Conservation (phyloP, 345 rosid species). For the Populus ilicifolia region DNA sequence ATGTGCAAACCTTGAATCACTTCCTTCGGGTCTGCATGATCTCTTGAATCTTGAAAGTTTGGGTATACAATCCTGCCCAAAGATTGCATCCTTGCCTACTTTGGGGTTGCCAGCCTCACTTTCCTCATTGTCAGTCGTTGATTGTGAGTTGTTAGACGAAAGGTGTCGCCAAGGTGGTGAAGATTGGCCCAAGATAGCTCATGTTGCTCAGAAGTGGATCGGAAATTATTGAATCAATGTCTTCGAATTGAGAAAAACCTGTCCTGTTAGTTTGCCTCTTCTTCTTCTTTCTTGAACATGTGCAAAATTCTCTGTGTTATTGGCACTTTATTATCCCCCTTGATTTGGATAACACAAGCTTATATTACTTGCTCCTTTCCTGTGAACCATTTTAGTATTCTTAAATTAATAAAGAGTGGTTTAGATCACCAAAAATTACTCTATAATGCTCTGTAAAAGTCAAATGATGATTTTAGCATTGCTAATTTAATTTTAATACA, state of each 20-base stretch:
- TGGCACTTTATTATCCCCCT: too few relatives aligned
- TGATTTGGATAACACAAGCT: too few relatives aligned
- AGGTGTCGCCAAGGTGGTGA: slow-evolving; percentile 15
- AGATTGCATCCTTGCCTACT: slow-evolving; percentile 15
- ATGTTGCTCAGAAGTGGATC: slow-evolving; percentile 8
- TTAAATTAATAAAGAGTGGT: too few relatives aligned
- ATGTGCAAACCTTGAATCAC: slow-evolving; percentile 18
- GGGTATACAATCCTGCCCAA: slow-evolving; percentile 8
- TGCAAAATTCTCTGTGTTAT: too few relatives aligned
- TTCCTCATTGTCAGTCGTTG: neutral
- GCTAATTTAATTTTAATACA: too few relatives aligned
- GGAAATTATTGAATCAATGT: neutral
- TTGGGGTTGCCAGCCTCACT: slow-evolving; percentile 11
- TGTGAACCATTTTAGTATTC: too few relatives aligned
- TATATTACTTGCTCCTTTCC: too few relatives aligned
- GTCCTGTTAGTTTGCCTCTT: too few relatives aligned
- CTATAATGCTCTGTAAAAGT: too few relatives aligned
- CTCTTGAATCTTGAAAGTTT: slow-evolving; percentile 3
- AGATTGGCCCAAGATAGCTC: slow-evolving; percentile 21
- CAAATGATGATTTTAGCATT: too few relatives aligned
- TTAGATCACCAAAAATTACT: too few relatives aligned
- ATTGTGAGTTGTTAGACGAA: slow-evolving; percentile 11
- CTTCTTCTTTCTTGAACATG: too few relatives aligned
- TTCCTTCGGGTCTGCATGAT: slow-evolving; percentile 10
- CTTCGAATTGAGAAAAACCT: neutral